Evolutionary conservation across 768 basidiomycete species (phyloP).

Genomic region (Hygrophorus pudorinus): DNA sequence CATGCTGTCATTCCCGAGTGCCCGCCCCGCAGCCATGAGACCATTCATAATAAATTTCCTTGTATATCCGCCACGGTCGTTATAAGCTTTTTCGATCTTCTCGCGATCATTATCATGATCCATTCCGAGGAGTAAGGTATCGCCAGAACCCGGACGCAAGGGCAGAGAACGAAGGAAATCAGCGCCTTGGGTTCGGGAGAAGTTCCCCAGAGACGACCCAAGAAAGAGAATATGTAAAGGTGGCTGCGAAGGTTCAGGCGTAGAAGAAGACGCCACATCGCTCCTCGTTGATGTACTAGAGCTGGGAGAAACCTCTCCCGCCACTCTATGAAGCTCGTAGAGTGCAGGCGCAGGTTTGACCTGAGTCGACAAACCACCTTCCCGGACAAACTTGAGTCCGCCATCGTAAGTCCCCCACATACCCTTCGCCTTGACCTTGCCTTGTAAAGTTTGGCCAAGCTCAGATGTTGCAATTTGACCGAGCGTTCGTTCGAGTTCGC

Average conservation of each 20-base stretch:
- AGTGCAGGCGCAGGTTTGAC: slow-evolving; percentile 6
- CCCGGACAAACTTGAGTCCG: slow-evolving; percentile 69
- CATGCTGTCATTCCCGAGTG: slow-evolving; percentile 54
- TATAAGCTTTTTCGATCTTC: slow-evolving; percentile 80
- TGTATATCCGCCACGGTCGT: slow-evolving; percentile 69
- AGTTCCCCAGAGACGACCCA: slow-evolving; percentile 90
- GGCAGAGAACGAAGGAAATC: slow-evolving; percentile 74
- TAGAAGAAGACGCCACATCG: slow-evolving; percentile 22
- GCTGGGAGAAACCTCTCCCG: slow-evolving; percentile 28
- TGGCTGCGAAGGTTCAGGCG: slow-evolving; percentile 32
- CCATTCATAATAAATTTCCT: slow-evolving; percentile 82
- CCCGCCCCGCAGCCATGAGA: slow-evolving; percentile 53
- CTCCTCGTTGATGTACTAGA: slow-evolving; percentile 23
- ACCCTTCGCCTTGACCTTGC: slow-evolving; percentile 73
- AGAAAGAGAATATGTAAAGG: slow-evolving; percentile 84
- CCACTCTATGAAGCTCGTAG: slow-evolving; percentile 6
- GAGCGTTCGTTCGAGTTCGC: slow-evolving; percentile 77
- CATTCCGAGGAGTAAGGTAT: slow-evolving; percentile 84
- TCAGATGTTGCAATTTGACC: slow-evolving; percentile 52
- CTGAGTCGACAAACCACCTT: slow-evolving; percentile 40
- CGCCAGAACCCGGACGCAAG: slow-evolving; percentile 59
- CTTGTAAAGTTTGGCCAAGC: slow-evolving; percentile 48
- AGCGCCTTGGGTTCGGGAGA: slow-evolving; percentile 55
- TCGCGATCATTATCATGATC: slow-evolving; percentile 69
- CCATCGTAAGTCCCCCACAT: slow-evolving; percentile 89